These are phyloP conservation scores for Pythium guiyangense DNA, from an alignment of 352 stramenopile genomes.

Conservation along the genomic window DNA sequence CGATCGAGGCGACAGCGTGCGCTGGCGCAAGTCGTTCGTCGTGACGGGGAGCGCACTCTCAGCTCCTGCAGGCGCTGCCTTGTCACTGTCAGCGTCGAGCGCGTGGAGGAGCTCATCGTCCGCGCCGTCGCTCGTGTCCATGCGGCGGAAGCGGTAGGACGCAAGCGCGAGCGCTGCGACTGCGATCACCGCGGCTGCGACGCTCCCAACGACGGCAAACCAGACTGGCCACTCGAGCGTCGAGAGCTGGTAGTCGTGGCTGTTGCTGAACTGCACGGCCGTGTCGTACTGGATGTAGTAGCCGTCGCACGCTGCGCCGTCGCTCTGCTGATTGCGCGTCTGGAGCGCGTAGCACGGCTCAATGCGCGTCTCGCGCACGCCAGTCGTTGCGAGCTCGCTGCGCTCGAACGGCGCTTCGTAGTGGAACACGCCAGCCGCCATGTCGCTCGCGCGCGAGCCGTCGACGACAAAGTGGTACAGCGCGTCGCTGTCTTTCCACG, in stretches of 20 bases:
- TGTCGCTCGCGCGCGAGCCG: constrained; percentile 54
- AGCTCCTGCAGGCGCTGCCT: constrained; percentile 1
- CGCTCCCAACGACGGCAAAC: constrained; percentile 50
- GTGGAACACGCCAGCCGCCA: constrained; percentile 63
- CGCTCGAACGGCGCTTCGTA: constrained; percentile 34
- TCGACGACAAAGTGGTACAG: constrained; percentile 76
- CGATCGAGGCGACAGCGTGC: constrained; percentile 15
- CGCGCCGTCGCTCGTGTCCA: constrained; percentile 22
- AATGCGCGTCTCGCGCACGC: constrained; percentile 31
- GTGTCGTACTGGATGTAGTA: constrained; percentile 68
- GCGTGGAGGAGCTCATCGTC: constrained; percentile 29
- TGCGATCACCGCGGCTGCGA: constrained; percentile 39
- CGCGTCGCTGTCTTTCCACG: constrained; percentile 54
- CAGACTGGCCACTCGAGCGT: constrained; percentile 46
- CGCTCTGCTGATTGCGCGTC: constrained; percentile 62
- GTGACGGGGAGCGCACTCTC: neutral
- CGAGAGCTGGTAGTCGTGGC: constrained; percentile 55
- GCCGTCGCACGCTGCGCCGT: constrained; percentile 41
- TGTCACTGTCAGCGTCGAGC: constrained; percentile 19
- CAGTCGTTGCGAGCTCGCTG: constrained; percentile 20
- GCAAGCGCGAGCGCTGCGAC: constrained; percentile 45
- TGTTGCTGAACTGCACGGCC: constrained; percentile 46
- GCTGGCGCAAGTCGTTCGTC: constrained; percentile 16
- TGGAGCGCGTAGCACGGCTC: constrained; percentile 62
- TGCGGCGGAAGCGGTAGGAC: constrained; percentile 37